These are phyloP conservation scores for Persicaria tinctoria DNA, from an alignment of 148 eudicot species.

Conservation along the genomic window DNA sequence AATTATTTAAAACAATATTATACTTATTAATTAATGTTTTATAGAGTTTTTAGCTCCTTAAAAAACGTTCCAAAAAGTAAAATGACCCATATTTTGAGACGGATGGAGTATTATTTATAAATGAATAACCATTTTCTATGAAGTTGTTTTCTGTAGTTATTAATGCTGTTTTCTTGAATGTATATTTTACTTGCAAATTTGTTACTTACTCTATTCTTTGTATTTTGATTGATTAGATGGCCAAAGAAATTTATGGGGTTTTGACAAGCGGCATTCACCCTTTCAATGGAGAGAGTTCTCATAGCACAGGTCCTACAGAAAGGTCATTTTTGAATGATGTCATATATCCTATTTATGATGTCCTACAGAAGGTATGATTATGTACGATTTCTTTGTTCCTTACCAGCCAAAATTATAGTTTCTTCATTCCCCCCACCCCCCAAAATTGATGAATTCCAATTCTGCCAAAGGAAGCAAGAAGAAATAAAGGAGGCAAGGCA, in stretches of 20 bases:
- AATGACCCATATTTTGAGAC: no score
- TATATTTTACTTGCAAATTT: background rate
- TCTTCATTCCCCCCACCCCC: background rate
- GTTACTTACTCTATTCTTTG: conserved; percentile 4
- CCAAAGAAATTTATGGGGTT: conserved; percentile 50
- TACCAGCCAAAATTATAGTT: background rate
- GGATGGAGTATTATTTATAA: background rate
- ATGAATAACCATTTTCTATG: background rate
- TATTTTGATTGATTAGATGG: conserved; percentile 49
- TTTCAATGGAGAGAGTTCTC: conserved; percentile 44
- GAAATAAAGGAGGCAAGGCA: conserved; percentile 76
- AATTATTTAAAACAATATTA: no score
- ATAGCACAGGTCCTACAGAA: conserved; percentile 34
- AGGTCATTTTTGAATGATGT: conserved; percentile 65
- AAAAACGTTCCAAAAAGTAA: no score
- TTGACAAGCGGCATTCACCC: conserved; percentile 43
- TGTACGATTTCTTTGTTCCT: conserved; percentile 5
- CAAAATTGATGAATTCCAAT: conserved; percentile 6
- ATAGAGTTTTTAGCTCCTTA: no score
- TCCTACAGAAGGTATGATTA: conserved; percentile 57
- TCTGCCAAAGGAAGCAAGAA: conserved; percentile 61
- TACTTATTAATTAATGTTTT: no score
- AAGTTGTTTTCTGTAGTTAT: background rate
- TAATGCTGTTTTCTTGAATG: background rate
- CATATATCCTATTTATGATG: conserved; percentile 81